phyloP scores from a whole-genome alignment of 164 flowering plant species.

The Kalanchoe fedtschenkoi region DNA sequence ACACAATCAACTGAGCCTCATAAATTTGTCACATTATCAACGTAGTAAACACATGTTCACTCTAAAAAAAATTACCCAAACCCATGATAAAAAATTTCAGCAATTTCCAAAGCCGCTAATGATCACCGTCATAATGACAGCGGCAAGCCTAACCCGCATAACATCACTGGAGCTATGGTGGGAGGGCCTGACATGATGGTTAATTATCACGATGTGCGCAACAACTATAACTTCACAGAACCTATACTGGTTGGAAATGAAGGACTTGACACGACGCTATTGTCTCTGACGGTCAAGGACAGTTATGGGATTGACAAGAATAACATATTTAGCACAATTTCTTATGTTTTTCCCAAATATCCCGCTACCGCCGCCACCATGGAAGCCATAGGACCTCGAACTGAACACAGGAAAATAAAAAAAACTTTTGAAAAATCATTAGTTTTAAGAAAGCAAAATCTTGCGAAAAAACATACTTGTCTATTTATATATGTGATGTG shows the following conservation, averaged over 20 bases:
- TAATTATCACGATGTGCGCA: slow-evolving; percentile 41
- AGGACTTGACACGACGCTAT: slow-evolving; percentile 76
- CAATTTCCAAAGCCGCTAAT: no score
- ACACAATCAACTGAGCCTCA: no score
- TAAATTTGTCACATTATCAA: no score
- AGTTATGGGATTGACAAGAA: slow-evolving; percentile 39
- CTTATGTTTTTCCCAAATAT: slow-evolving; percentile 41
- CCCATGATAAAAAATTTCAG: no score
- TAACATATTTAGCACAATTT: slow-evolving; percentile 48
- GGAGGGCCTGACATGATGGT: slow-evolving; percentile 73
- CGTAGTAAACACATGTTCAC: no score
- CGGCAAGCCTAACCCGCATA: slow-evolving; percentile 47
- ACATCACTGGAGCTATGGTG: slow-evolving; percentile 81
- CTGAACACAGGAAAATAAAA: not conserved
- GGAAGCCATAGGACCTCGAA: slow-evolving; percentile 32
- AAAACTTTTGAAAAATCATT: no score
- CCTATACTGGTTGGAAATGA: slow-evolving; percentile 85
- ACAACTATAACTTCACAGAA: slow-evolving; percentile 46
- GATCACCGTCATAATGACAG: no score
- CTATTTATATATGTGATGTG: no score
- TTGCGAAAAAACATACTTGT: no score
- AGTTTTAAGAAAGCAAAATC: no score
- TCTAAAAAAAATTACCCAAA: no score
- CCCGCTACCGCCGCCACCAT: slow-evolving; percentile 66
- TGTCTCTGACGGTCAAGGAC: slow-evolving; percentile 40